Evolutionary conservation across 305 asterid species (phyloP), one percentile per base, ranked within the genome.

Genomic region (Andrographis paniculata): DNA sequence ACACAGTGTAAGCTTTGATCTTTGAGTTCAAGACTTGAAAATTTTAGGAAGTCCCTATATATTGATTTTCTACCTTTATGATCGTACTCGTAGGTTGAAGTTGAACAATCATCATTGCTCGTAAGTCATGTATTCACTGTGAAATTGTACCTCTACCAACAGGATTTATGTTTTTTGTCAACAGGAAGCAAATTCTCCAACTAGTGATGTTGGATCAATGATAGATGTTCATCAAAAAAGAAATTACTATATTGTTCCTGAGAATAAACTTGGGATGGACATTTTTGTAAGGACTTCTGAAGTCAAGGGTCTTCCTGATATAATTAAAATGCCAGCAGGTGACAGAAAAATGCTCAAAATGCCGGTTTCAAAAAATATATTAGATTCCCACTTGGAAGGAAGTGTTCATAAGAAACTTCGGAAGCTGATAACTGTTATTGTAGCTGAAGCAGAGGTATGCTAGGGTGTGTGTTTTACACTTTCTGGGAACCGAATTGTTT

Each of bases 381-480:
- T 79, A 58, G 84, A 79, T 72, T 83, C 99, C 51, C 99, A 91
- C 75, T 58, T 87, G 62, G 77, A 71, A 72, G 89, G 89, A 69
- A 70, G 60, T 66, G 60, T 66, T 51, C 73, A 55, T 50, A 65
- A 61, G 67, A 71, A 77, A 67, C 68, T 23, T 48, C 71, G 77
- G 61, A 40, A 55, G 61, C 73, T 91, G 95, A 65, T 80, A 43
- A 77, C 95, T 17, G 45, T 91, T 45, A 71, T 83, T 58, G 69
- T 86, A 52, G 84, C 85, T 31, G 93, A 81, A 58, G 99, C 94
- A 7, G 94, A 91, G 98, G 98, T 91, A n/a, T n/a, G n/a, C n/a
- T n/a, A n/a, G n/a, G n/a, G n/a, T n/a, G n/a, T n/a, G n/a, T n/a
- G n/a, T n/a, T n/a, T n/a, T n/a, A n/a, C n/a, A n/a, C n/a, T n/a